These are phyloP conservation scores for Ogataea pini DNA, from an alignment of 805 yeast species.

Conservation along the genomic window DNA sequence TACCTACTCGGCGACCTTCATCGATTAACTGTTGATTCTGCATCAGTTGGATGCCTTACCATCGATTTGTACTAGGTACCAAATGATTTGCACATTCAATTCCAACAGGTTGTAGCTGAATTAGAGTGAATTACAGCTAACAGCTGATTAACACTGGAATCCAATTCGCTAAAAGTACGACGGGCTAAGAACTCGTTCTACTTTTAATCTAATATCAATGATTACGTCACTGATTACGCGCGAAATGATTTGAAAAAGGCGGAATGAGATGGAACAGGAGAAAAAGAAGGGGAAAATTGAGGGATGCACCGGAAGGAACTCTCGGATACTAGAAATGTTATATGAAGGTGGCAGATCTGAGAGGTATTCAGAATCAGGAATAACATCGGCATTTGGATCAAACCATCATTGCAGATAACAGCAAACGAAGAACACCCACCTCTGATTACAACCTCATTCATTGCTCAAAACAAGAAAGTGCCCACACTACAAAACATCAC, in stretches of 20 bases:
- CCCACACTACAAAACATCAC: background rate
- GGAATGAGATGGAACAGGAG: constrained; percentile 2
- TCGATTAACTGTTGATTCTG: no score
- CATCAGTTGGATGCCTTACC: no score
- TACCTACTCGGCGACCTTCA: no score
- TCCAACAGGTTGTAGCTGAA: no score
- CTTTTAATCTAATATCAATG: no score
- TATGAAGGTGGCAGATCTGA: background rate
- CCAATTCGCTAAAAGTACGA: no score
- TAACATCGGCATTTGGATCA: background rate
- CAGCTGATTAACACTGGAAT: no score
- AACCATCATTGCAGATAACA: background rate
- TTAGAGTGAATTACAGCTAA: no score
- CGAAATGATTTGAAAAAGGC: background rate
- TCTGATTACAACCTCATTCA: background rate
- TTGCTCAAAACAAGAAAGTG: background rate
- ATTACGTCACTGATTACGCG: background rate
- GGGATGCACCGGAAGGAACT: background rate
- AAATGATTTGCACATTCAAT: no score
- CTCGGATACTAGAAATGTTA: background rate
- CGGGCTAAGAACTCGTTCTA: no score
- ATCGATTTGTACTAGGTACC: no score
- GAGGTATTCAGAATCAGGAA: background rate
- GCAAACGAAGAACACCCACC: background rate
- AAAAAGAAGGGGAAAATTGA: background rate